Evolutionary conservation across 1,284 basidiomycete genomes (phyloP), one percentile per base, ranked within the genome.

Genomic region (Cutaneotrichosporon mucoides): DNA sequence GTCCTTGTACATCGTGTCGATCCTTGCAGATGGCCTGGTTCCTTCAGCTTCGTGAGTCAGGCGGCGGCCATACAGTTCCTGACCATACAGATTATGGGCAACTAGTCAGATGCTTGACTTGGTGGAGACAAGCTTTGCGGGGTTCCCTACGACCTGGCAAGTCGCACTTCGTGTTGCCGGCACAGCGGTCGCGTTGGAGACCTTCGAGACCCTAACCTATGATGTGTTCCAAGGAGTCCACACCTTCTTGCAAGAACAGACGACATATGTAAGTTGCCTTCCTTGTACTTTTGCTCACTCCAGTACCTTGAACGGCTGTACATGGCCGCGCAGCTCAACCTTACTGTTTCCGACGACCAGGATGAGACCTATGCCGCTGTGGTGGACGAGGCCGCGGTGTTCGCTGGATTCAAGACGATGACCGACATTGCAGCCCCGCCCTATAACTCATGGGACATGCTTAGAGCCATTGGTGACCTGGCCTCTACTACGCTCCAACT

Each of bases 281-380:
- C 24, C 24, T 24, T 24, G 24, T 24, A n/a, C 24, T 3, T 24
- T 24, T 24, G 24, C 38, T 40, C 8, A 8, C 12, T 12, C 24
- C 87, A 86, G 69, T 80, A 83, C 47, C 83, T 90, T 67, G 88
- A 90, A 73, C 84, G 85, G 65, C 82, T 85, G 57, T 89, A 89
- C 73, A 82, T 92, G 71, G 82, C 85, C 63, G 85, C 88, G 63
- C 84, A 88, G 60, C 80, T 92, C 34, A 84, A 84, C 44, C 82
- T 91, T 57, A 88, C 91, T 68, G 82, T 89, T 44, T 88, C 88
- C 55, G 86, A 88, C 5, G 80, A 90, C 50, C 81, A 85, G 51
- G 86, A 89, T 68, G 86, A 88, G 42, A 73, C 80, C 61, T 81
- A 88, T 16, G 84, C 85, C 56, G 88, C 89, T 66, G 82, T 90